phyloP scores from a whole-genome alignment of 148 eudicot genomes.

The Nepenthes mirabilis region DNA sequence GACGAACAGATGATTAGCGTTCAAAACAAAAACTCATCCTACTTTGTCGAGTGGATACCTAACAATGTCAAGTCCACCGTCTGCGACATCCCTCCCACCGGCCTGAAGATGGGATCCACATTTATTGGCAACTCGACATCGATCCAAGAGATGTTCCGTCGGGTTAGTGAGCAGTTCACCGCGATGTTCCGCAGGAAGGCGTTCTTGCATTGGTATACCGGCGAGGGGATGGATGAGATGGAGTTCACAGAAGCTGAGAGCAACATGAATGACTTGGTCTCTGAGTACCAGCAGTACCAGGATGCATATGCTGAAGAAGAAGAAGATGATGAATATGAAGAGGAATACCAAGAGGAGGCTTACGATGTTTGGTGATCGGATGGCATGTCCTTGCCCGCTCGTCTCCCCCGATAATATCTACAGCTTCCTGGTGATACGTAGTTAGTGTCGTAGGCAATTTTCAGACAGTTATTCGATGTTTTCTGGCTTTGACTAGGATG shows the following conservation, averaged over 20 bases:
- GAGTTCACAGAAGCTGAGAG: slow-evolving; percentile 39
- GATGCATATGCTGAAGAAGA: slow-evolving; percentile 23
- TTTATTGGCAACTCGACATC: slow-evolving; percentile 51
- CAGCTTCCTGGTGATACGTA: too few relatives aligned
- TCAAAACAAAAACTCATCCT: slow-evolving; percentile 50
- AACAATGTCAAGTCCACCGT: slow-evolving; percentile 52
- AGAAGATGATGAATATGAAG: slow-evolving; percentile 2
- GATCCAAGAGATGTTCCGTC: slow-evolving; percentile 36
- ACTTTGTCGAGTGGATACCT: slow-evolving; percentile 52
- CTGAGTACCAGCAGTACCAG: slow-evolving; percentile 39
- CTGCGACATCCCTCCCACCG: slow-evolving; percentile 49
- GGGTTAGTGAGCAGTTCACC: slow-evolving; percentile 40
- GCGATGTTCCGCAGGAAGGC: slow-evolving; percentile 36
- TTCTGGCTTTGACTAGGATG: too few relatives aligned
- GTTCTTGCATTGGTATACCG: slow-evolving; percentile 39
- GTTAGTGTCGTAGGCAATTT: too few relatives aligned
- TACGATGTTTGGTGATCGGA: slow-evolving; percentile 3
- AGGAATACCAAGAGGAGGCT: slow-evolving; percentile 2
- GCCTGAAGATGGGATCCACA: slow-evolving; percentile 39
- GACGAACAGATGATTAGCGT: slow-evolving; percentile 50
- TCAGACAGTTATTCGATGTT: too few relatives aligned
- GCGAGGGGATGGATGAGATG: slow-evolving; percentile 40
- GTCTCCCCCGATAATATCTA: too few relatives aligned
- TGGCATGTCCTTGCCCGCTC: background rate
- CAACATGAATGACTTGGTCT: slow-evolving; percentile 38